Base-by-base conservation (phyloP, 495 filamentous ascomycete species). In the Hypoxylon intermedium region DNA sequence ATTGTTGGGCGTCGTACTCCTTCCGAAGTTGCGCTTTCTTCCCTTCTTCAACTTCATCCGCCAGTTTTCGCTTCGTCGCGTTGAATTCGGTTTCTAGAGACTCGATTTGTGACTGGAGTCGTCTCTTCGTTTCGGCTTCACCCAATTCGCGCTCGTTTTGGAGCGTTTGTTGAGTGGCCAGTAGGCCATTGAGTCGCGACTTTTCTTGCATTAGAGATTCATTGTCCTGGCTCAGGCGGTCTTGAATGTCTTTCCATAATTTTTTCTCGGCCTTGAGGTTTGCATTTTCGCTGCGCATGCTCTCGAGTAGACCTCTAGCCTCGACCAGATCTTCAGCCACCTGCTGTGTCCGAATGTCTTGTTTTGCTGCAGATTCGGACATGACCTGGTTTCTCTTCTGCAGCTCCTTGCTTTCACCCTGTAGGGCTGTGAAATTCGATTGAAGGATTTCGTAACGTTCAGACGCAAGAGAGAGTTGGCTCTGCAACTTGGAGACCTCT, bases 201-300 rank as follows among this genome's bases (percentile, higher is more conserved):
- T 88, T 87, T 69, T 98, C 95, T 55, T 95, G 89, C 28, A 88
- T 78, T n/a, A 97, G 78, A 9, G 76, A 83, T 58, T 92, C 89
- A 48, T 91, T 95, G 58, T 98, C 95, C 42, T 92, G 89, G 57
- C 79, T 87, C 15, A 97, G 79, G 31, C 95, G 84, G 59, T 89
- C 87, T 69, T 98, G 91, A 53, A 97, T 93, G 41, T 83, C 89
- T 75, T 93, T 96, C 89, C 87, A 93, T 18, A 98, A 79, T 3
- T 87, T 86, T 71, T 93, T 95, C 67, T 97, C 93, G 0, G 93
- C 93, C 71, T 93, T 95, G 9, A 96, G 84, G 71, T 96, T 97
- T 15, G 92, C 89, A 56, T 84, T 93, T 62, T 98, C 94, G 40
- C 87, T 91, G 16, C 92, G 90, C 75, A 98, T 82, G 65, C 90